Conservation (phyloP, 2,329 filamentous ascomycete species). For the Penicillium decumbens region DNA sequence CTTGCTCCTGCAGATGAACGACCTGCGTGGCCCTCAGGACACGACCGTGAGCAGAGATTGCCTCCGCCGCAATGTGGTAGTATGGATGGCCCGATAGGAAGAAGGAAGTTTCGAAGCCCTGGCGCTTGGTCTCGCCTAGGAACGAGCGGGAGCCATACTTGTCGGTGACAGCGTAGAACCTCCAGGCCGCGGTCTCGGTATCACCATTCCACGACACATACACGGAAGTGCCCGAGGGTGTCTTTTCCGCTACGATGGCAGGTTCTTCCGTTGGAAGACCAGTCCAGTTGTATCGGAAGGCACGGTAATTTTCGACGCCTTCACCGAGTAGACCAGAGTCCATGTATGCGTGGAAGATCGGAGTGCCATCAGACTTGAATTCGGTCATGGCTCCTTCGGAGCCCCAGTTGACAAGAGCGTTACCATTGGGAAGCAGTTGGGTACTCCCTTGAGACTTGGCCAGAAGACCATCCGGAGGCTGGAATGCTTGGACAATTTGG, state of each 20-base stretch:
- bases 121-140: conserved; percentile 25
- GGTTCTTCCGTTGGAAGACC: conserved; percentile 35
- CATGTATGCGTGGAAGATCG: conserved; percentile 40
- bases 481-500: conserved; percentile 45
- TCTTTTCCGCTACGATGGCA: conserved; percentile 36
- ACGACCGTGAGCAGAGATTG: conserved; percentile 24
- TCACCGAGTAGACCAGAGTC: conserved; percentile 42
- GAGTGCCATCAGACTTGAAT: conserved; percentile 30
- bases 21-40: conserved; percentile 26
- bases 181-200: conserved; percentile 47
- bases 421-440: conserved; percentile 52
- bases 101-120: conserved; percentile 31
- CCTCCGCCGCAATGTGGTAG: conserved; percentile 41
- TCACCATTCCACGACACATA: conserved; percentile 56
- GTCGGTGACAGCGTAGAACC: conserved; percentile 44
- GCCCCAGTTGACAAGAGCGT: conserved; percentile 57
- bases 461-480: conserved; percentile 48
- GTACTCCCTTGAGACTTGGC: conserved; percentile 52
- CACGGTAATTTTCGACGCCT: conserved; percentile 39
- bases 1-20: conserved; percentile 19
- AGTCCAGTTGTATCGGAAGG: conserved; percentile 40
- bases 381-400: conserved; percentile 44
- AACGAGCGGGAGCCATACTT: conserved; percentile 23
- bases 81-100: conserved; percentile 23
- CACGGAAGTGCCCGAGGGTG: conserved; percentile 31